Percentiles rank a stretch among this genome's conserved stretches.
Conservation (phyloP, 2,329 filamentous ascomycete species). For the Fusarium tupiense region DNA sequence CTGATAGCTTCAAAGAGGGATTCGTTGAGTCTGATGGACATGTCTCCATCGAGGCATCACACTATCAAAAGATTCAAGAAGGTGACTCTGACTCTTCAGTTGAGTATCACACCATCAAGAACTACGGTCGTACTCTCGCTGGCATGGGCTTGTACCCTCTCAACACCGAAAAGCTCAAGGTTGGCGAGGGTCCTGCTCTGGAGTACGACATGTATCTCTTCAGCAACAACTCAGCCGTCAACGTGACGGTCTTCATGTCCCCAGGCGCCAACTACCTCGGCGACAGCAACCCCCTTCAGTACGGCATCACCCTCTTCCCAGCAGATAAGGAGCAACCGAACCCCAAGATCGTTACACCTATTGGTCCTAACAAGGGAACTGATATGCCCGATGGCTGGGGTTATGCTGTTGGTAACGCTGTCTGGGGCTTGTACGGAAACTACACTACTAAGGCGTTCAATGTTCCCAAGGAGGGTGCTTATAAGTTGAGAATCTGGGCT, state of each 20-base stretch:
- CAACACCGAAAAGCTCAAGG: constrained; percentile 58
- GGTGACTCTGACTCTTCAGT: constrained; percentile 40
- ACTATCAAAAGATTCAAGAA: constrained; percentile 57
- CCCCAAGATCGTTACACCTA: constrained; percentile 15
- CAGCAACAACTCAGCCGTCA: constrained; percentile 56
- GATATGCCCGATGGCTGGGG: constrained; percentile 34
- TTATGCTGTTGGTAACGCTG: constrained; percentile 52
- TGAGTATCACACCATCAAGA: constrained; percentile 61
- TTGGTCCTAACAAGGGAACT: constrained; percentile 19
- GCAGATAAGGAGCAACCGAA: constrained; percentile 37
- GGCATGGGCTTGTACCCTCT: constrained; percentile 67
- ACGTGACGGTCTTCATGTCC: constrained; percentile 61
- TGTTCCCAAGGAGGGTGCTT: constrained; percentile 54
- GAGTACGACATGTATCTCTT: constrained; percentile 72
- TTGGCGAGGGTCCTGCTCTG: constrained; percentile 62
- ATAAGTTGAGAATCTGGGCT: constrained; percentile 62
- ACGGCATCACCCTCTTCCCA: constrained; percentile 59
- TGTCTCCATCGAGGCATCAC: constrained; percentile 64
- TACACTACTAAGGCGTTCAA: constrained; percentile 57
- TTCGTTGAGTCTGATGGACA: constrained; percentile 71
- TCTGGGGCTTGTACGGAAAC: constrained; percentile 57
- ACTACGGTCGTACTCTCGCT: constrained; percentile 66
- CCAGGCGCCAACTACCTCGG: constrained; percentile 64
- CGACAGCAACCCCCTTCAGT: constrained; percentile 59
- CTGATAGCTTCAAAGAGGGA: constrained; percentile 62